Base-by-base conservation (phyloP, 345 rosid genomes). In the Salix arbutifolia region DNA sequence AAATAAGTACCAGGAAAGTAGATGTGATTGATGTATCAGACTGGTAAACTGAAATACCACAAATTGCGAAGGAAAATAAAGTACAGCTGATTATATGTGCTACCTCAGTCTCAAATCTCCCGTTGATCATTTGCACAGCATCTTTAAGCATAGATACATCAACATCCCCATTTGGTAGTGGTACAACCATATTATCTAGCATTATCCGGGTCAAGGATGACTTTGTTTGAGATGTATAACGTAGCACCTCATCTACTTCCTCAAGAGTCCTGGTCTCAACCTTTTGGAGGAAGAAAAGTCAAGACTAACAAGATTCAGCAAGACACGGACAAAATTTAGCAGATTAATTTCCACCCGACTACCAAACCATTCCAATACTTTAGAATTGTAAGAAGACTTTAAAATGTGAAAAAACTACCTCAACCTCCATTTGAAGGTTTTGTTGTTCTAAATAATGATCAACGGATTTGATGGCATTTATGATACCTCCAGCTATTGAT, bases 111-210 rank as follows among this genome's bases (percentile, higher is more conserved):
- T 92, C 97, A 76, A 89, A 90, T 86, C 84, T 90, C 28, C 95
- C 90, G 40, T 85, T 77, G 76, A 94, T 91, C 76, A 91, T 82
- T 26, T 85, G 79, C 48, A 96, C 93, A 18, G 97, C 97, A 79
- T 84, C 89, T 81, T 83, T 83, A 78, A 96, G 99, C 98, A 94
- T 90, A 14, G 97, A 88, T 65, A 91, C 90, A 79, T 93, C 95
- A 62, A 92, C 81, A 75, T 94, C 97, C 61, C 98, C 97, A 83
- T 87, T 86, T 78, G 92, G 84, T 40, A 94, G 82, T 3, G 99
- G 97, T 33, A 92, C 82, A 74, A 92, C 97, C 99, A 94, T 96
- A 82, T 96, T 94, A 79, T 96, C 98, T 85, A 94, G 83, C 98
- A 91, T 96, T 85, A 94, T 92, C 74, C 98, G 84, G 71, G 95